Conservation (phyloP, 768 basidiomycete species). For the Mycena indigotica region DNA sequence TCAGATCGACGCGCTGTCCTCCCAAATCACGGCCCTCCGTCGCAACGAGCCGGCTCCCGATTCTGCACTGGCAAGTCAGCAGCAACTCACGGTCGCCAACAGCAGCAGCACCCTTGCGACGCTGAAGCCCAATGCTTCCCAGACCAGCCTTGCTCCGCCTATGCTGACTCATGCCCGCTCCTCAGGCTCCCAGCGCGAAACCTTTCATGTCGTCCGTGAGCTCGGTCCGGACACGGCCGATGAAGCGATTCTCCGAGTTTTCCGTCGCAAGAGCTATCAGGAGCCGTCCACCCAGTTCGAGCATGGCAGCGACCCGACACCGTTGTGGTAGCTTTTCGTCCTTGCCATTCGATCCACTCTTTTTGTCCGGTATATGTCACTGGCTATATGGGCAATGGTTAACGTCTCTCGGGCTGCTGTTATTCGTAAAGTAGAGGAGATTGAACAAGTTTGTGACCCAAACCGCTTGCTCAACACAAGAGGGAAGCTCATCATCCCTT, state of each 20-base stretch:
- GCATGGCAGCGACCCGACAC: background rate
- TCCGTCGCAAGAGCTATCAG: slow-evolving; percentile 3
- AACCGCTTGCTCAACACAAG: too few relatives aligned
- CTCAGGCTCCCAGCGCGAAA: background rate
- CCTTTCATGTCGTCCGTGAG: background rate
- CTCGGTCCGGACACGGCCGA: background rate
- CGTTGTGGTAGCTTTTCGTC: background rate
- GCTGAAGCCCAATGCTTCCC: background rate
- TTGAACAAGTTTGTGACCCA: too few relatives aligned
- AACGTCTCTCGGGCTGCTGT: too few relatives aligned
- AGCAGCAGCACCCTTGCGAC: background rate
- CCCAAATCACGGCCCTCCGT: background rate
- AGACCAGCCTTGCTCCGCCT: background rate
- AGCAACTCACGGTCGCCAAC: too few relatives aligned
- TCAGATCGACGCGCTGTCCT: background rate
- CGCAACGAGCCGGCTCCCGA: background rate
- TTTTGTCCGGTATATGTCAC: background rate
- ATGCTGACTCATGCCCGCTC: background rate
- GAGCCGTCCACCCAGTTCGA: background rate
- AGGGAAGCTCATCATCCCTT: too few relatives aligned
- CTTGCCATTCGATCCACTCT: background rate
- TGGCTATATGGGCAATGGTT: background rate
- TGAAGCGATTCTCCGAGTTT: slow-evolving; percentile 1
- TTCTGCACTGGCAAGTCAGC: too few relatives aligned
- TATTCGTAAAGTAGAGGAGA: too few relatives aligned